Conservation (phyloP, 768 basidiomycete genomes). For the Termitomyces sp. region DNA sequence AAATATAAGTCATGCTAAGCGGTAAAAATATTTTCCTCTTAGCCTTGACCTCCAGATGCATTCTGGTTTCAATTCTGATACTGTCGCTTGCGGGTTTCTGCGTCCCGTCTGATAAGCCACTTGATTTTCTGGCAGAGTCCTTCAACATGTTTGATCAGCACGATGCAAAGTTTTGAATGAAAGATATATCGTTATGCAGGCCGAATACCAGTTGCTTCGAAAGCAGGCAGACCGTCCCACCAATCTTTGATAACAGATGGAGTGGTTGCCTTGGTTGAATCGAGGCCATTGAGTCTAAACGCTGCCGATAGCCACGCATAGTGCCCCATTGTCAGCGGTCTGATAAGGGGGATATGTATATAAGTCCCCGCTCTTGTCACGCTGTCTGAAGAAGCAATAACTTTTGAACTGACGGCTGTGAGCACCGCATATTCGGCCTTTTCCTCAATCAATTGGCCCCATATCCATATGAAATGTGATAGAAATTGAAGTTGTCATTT, state of each 20-base stretch:
- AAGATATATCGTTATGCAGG: background rate
- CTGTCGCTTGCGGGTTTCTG: background rate
- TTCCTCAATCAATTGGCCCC: background rate
- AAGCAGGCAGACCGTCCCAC: background rate
- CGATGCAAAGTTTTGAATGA: background rate
- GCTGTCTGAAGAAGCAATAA: background rate
- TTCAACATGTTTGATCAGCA: background rate
- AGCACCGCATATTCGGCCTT: background rate
- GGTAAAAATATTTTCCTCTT: background rate
- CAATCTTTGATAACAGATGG: background rate
- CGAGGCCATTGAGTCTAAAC: background rate
- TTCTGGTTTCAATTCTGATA: background rate
- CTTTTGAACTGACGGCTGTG: background rate
- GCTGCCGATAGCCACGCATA: background rate
- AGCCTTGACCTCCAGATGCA: too few relatives aligned
- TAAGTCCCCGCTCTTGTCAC: background rate
- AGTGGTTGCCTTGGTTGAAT: background rate
- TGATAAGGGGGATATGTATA: background rate
- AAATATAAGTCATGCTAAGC: background rate
- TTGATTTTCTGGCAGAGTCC: background rate
- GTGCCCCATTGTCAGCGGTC: background rate
- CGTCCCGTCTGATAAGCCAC: background rate
- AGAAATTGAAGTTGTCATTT: too few relatives aligned
- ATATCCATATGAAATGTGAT: background rate
- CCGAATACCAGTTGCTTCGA: background rate